Evolutionary conservation across 441 rosid species (phyloP).

Genomic region (Arabidopsis lyrata): DNA sequence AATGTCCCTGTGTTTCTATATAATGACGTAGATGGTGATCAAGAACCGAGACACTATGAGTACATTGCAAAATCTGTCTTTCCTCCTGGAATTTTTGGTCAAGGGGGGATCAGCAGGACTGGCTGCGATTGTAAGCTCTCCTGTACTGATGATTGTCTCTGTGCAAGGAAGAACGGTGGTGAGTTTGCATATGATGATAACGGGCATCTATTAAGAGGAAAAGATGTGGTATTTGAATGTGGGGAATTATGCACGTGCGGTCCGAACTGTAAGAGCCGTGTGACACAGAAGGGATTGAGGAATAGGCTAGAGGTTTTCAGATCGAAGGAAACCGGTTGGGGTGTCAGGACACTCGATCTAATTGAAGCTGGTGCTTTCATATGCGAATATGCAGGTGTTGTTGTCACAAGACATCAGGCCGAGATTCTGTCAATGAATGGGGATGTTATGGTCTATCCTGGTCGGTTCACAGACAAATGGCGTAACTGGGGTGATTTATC

Average conservation of each 20-base stretch:
- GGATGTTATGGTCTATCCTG: conserved; percentile 71
- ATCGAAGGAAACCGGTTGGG: conserved; percentile 85
- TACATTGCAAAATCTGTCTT: conserved; percentile 65
- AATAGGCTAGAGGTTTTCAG: conserved; percentile 81
- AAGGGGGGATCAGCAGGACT: conserved; percentile 43
- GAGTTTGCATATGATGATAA: conserved; percentile 71
- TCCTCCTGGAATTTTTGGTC: conserved; percentile 50
- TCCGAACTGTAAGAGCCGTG: conserved; percentile 71
- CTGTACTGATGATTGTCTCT: conserved; percentile 74
- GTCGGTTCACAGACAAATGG: conserved; percentile 70
- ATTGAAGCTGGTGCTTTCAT: conserved; percentile 85
- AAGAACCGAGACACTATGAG: conserved; percentile 70
- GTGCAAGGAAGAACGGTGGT: conserved; percentile 83
- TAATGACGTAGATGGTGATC: conserved; percentile 79
- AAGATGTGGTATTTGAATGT: conserved; percentile 81
- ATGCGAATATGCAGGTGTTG: conserved; percentile 86
- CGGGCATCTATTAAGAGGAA: conserved; percentile 77
- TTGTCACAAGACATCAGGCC: conserved; percentile 77
- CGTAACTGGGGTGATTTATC: conserved; percentile 85
- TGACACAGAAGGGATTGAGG: conserved; percentile 72
- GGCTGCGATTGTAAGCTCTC: conserved; percentile 71
- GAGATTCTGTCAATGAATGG: conserved; percentile 77
- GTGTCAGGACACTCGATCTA: conserved; percentile 76
- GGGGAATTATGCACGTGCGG: conserved; percentile 76
- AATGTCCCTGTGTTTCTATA: conserved; percentile 62